Evolutionary conservation across 2,329 filamentous ascomycete species (phyloP), one percentile per base, ranked within the genome.

Genomic region (Zymoseptoria tritici): DNA sequence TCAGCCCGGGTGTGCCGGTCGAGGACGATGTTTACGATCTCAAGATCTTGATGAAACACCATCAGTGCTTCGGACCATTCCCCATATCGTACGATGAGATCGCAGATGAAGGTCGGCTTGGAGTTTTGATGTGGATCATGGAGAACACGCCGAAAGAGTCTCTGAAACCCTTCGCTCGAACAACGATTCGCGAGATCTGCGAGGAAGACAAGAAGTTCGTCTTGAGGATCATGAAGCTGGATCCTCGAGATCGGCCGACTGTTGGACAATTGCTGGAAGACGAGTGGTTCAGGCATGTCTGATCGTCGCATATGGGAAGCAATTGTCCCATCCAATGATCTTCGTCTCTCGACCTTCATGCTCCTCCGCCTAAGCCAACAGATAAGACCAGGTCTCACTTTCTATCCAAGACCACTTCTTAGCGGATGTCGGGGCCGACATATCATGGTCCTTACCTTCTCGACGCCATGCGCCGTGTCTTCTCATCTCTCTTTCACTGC

Each of bases 161-260:
- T 20, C 1, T 60, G 20, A 54, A 22, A 46, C 68, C 68, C 2
- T 72, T 74, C 54, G 57, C 26, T 1, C 51, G 53, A 13, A 63
- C 65, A 16, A 65, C 59, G 55, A 66, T 67, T 13, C 49, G 54
- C 52, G 73, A 75, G 58, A 66, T 76, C 20, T 66, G 61, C 1
- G 60, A 66, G 24, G 63, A 69, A 49, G 72, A 75, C 57, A 72
- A 70, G 54, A 57, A 55, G 13, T 78, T 78, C 63, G 60, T 78
- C n/a, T 54, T 66, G 2, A 78, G 71, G 63, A 75, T 78, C 19
- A 78, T 79, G 75, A 77, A 73, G 61, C 68, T 79, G 6, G 75
- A 79, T 60, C 74, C 72, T 51, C 71, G 76, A 58, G 76, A 78
- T 60, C 68, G 75, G 31, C 76, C 75, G 7, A 73, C 73, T 6